A percentile compares a stretch with the other conserved stretches of the same genome.
phyloP scores from a whole-genome alignment of 805 yeast genomes.

The Ogataea paraovalis region DNA sequence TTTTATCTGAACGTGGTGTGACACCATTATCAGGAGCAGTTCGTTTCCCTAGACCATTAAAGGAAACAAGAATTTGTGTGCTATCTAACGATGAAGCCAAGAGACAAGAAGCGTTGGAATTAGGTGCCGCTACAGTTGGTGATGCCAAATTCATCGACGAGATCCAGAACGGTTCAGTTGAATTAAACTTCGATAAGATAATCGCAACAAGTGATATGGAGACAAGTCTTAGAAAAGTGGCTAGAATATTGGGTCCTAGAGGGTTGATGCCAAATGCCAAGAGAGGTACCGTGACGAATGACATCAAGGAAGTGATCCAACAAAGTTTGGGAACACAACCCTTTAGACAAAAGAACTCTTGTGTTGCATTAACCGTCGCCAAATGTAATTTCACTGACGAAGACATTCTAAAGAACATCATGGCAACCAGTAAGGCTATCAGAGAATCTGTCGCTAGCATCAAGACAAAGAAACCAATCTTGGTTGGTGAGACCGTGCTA shows the following conservation, averaged over 20 bases:
- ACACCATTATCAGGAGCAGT: slow-evolving; percentile 71
- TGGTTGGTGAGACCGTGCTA: slow-evolving; percentile 65
- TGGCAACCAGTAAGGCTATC: slow-evolving; percentile 62
- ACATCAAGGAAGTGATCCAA: slow-evolving; percentile 50
- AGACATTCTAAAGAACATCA: slow-evolving; percentile 67
- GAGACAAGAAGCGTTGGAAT: slow-evolving; percentile 47
- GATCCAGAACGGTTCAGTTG: slow-evolving; percentile 50
- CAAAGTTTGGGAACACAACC: slow-evolving; percentile 64
- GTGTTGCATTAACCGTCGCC: slow-evolving; percentile 67
- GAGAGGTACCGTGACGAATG: slow-evolving; percentile 79
- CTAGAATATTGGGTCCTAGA: slow-evolving; percentile 80
- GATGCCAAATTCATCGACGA: slow-evolving; percentile 64
- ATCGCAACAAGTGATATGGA: slow-evolving; percentile 83
- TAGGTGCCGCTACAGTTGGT: slow-evolving; percentile 67
- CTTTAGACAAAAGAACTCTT: slow-evolving; percentile 68
- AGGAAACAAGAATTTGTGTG: slow-evolving; percentile 60
- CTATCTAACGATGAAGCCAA: slow-evolving; percentile 57
- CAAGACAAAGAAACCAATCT: slow-evolving; percentile 62
- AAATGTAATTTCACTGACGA: slow-evolving; percentile 73
- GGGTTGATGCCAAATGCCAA: slow-evolving; percentile 86
- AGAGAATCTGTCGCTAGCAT: slow-evolving; percentile 48
- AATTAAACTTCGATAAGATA: slow-evolving; percentile 64
- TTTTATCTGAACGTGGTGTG: slow-evolving; percentile 74
- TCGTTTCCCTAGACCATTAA: slow-evolving; percentile 67
- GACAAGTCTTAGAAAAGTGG: slow-evolving; percentile 58